Percentiles rank a stretch among this genome's conserved stretches.
These are phyloP conservation scores for Raffaelea ambrosiae DNA, from an alignment of 2,329 filamentous ascomycete genomes.

Conservation along the genomic window DNA sequence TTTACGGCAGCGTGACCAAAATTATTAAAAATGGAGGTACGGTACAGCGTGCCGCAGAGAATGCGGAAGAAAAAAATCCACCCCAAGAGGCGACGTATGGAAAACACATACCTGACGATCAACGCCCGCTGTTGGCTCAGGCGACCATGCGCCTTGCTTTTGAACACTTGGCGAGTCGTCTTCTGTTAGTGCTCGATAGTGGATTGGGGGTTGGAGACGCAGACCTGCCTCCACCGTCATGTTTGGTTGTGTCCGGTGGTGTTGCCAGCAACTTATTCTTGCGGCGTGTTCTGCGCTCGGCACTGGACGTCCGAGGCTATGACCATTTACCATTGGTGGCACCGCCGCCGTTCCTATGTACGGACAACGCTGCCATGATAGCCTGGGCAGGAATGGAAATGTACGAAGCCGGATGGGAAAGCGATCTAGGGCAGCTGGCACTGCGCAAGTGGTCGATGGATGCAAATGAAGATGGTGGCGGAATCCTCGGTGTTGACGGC, in stretches of 20 bases:
- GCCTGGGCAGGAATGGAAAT: slow-evolving; percentile 91
- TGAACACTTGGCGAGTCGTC: slow-evolving; percentile 72
- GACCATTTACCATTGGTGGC: slow-evolving; percentile 53
- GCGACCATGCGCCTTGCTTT: slow-evolving; percentile 75
- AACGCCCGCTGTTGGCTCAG: slow-evolving; percentile 61
- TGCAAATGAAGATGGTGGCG: slow-evolving; percentile 47
- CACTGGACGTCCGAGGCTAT: slow-evolving; percentile 60
- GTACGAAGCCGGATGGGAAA: slow-evolving; percentile 68
- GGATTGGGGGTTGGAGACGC: slow-evolving; percentile 5
- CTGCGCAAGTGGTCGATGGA: slow-evolving; percentile 70
- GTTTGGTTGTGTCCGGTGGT: slow-evolving; percentile 78
- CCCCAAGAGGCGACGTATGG: no score
- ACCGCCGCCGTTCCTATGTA: slow-evolving; percentile 73
- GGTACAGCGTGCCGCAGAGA: no score
- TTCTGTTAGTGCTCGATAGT: slow-evolving; percentile 56
- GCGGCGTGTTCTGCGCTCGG: slow-evolving; percentile 50
- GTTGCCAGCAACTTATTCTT: slow-evolving; percentile 83
- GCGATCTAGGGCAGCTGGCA: slow-evolving; percentile 49
- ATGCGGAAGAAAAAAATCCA: no score
- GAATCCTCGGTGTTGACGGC: slow-evolving; percentile 53
- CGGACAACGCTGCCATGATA: slow-evolving; percentile 97
- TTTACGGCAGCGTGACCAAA: slow-evolving; percentile 45
- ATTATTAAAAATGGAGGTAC: no score
- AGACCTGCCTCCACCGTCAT: slow-evolving; percentile 10
- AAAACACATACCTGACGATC: slow-evolving; percentile 42